A percentile compares a stretch with the other conserved stretches of the same genome.
Evolutionary conservation across 2,329 filamentous ascomycete genomes (phyloP).

Genomic region (Penicillium italicum): DNA sequence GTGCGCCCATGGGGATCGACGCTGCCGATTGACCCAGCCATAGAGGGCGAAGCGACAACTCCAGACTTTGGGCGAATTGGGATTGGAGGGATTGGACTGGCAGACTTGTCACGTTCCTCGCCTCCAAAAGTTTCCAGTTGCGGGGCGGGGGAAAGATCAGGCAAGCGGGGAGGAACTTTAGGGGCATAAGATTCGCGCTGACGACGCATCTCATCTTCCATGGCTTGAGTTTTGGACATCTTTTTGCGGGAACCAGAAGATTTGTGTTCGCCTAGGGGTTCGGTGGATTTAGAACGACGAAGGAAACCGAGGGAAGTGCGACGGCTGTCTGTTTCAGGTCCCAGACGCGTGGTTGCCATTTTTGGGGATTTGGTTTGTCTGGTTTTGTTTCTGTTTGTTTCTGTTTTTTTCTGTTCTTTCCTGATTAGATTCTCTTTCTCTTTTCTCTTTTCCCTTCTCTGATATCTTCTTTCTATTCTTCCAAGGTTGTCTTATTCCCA

Average conservation of each 20-base stretch:
- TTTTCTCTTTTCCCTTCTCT: neutral
- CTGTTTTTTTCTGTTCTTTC: conserved; percentile 1
- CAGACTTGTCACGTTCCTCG: conserved; percentile 60
- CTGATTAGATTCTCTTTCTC: conserved; percentile 9
- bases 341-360: conserved; percentile 29
- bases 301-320: conserved; percentile 57
- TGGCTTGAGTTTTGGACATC: conserved; percentile 37
- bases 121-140: conserved; percentile 57
- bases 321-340: conserved; percentile 29
- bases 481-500: neutral
- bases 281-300: conserved; percentile 64
- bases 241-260: conserved; percentile 36
- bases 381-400: neutral
- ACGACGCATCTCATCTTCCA: conserved; percentile 53
- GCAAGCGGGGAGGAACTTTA: conserved; percentile 56
- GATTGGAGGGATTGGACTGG: conserved; percentile 51
- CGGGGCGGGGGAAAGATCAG: conserved; percentile 46
- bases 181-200: conserved; percentile 56
- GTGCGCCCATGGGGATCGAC: conserved; percentile 76
- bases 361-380: conserved; percentile 9
- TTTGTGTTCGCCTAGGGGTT: conserved; percentile 56
- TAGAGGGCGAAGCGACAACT: conserved; percentile 21
- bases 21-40: conserved; percentile 23
- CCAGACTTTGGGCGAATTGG: conserved; percentile 28
- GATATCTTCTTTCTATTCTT: neutral